phyloP scores from a whole-genome alignment of 805 yeast species.

The Ogataea paradorogensis region DNA sequence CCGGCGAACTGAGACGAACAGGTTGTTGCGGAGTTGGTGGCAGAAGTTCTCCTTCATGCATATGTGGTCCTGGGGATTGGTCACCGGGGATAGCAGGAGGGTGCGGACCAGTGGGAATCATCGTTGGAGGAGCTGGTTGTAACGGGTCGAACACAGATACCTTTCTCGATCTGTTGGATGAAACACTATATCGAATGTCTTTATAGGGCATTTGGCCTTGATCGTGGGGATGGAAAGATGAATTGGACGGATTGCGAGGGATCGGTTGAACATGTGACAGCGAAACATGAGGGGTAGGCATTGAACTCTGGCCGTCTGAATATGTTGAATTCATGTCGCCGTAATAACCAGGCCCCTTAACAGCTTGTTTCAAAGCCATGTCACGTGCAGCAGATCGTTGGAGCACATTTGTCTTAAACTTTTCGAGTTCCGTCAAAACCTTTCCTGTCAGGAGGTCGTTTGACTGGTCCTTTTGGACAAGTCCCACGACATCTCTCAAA shows the following conservation, averaged over 20 bases:
- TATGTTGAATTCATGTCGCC: constrained; percentile 11
- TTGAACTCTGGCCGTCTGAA: constrained; percentile 10
- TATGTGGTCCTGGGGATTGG: constrained; percentile 12
- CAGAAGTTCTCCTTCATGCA: constrained; percentile 12
- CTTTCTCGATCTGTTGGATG: constrained; percentile 35
- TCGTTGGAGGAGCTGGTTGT: constrained; percentile 21
- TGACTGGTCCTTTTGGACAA: constrained; percentile 12
- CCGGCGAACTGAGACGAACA: constrained; percentile 12
- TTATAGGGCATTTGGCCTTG: constrained; percentile 28
- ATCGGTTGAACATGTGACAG: constrained; percentile 15
- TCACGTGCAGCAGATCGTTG: constrained; percentile 34
- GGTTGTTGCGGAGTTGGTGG: constrained; percentile 14
- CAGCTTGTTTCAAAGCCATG: constrained; percentile 26
- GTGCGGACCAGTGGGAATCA: constrained; percentile 9
- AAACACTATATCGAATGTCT: constrained; percentile 32
- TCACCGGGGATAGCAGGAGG: constrained; percentile 7
- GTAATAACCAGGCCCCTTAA: constrained; percentile 22
- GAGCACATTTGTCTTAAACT: constrained; percentile 27
- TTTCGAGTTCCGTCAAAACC: constrained; percentile 24
- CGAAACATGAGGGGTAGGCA: constrained; percentile 12
- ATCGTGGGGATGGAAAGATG: constrained; percentile 31
- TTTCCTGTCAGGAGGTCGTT: constrained; percentile 10
- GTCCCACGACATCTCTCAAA: constrained; percentile 24
- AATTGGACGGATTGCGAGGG: constrained; percentile 26
- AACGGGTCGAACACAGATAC: constrained; percentile 39